Evolutionary conservation across 75 land plant species (phyloP), one percentile per base, ranked within the genome.

Genomic region (Sequoiadendron giganteum): DNA sequence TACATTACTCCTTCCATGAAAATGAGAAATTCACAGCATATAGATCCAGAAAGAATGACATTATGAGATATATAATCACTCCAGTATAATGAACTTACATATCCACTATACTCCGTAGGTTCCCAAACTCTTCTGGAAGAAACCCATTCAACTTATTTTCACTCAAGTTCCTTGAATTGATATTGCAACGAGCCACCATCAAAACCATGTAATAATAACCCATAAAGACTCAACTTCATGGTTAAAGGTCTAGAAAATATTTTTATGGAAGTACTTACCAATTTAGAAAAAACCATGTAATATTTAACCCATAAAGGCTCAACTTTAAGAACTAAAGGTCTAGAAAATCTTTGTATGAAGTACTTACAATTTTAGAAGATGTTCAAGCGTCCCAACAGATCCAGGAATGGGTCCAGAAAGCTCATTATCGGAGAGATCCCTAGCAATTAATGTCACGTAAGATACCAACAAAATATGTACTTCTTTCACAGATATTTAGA

Each of bases 301-400:
- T n/a, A n/a, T n/a, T n/a, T 82, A 11, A 82, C 13, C 15, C 49
- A 82, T 47, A 47, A n/a, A 82, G 2, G n/a, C 49, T 25, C 21
- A 9, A 21, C 2, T 40, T 81, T 19, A 1, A 9, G 10, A 36
- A 36, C 38, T 36, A 36, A 36, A 36, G 38, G 38, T 36, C 38
- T 36, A 36, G 38, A 36, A 36, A 36, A 36, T 36, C 38, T 36
- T 36, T 36, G 38, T 36, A 36, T 36, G 32, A 7, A 19, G 15
- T 0, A 88, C 93, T 89, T 85, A 95, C 97, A 97, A 85, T 81
- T 90, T 95, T 42, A 97, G 89, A 54, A 98, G 94, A 90, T 98
- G 99, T 86, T 98, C 99, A 85, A 98, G 88, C 87, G 92, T 94
- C 83, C 99, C 99, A 87, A 98, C 88, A 18, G 99, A 93, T 47